Base-by-base conservation (phyloP, 768 basidiomycete species). In the Suillus cothurnatus region DNA sequence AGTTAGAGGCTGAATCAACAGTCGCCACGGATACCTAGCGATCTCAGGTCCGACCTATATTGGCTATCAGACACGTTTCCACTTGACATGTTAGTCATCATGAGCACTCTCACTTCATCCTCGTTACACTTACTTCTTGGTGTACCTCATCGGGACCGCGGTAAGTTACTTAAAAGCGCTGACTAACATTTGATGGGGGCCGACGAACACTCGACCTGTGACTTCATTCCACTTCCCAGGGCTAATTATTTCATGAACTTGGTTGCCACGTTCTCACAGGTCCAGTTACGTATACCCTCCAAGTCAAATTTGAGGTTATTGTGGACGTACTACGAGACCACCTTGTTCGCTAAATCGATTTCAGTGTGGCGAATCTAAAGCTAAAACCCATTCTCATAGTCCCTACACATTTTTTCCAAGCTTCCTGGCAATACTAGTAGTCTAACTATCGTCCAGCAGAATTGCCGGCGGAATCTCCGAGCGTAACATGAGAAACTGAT, bases 201-300 rank as follows among this genome's bases (percentile, higher is more conserved):
- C 58, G 47, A 6, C 1, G 4, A 23, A 56, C 23, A 19, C 32
- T 53, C 7, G 23, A 57, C 38, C 57, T 59, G 58, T 59, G 58
- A 59, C 38, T 9, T 59, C 38, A 26, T 39, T 58, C 8, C 17
- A 9, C n/a, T 58, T 58, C 38, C 36, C 57, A 58, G 23, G 36
- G 26, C 5, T 59, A 28, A 39, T 19, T 19, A 36, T 23, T 26
- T 38, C 36, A 58, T 28, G 57, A 26, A 21, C 19, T 59, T 41
- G 58, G 58, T 59, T 59, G 19, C 58, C 28, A 59, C 12, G 19
- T 59, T 59, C 58, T 59, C 58, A 59, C 58, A 59, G 58, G 17
- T 59, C 36, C 8, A 58, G 56, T 23, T 38, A 58, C 56, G 8
- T 57, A 26, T 26, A 15, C 23, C 34, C n/a, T 47, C 47, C 26